Percentiles rank a stretch among this genome's conserved stretches.
Evolutionary conservation across 148 eudicot species (phyloP).

Genomic region (Euryodendron excelsum): DNA sequence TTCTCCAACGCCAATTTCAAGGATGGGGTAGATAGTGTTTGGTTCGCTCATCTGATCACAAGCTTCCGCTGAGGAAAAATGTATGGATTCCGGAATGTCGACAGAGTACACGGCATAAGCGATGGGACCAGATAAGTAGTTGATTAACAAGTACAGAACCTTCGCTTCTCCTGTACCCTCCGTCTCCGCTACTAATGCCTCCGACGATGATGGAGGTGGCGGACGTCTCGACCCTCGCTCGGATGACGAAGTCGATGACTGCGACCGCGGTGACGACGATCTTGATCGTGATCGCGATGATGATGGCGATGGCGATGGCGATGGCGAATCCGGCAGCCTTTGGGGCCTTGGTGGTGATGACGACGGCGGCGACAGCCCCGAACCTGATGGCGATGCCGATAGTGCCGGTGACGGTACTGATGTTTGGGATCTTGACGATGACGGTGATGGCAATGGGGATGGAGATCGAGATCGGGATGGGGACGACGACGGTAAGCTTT

Average conservation of each 20-base stretch:
- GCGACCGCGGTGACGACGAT: too few relatives aligned
- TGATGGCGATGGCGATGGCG: too few relatives aligned
- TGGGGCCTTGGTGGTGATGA: too few relatives aligned
- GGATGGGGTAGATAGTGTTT: not conserved
- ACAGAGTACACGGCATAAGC: not conserved
- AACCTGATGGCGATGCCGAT: too few relatives aligned
- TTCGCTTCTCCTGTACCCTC: not conserved
- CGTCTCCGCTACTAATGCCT: not conserved
- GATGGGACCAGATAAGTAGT: not conserved
- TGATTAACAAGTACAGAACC: not conserved
- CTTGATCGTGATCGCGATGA: too few relatives aligned
- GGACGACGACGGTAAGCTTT: not conserved
- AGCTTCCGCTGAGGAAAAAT: not conserved
- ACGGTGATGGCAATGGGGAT: not conserved
- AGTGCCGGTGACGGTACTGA: too few relatives aligned
- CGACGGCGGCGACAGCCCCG: too few relatives aligned
- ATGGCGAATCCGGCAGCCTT: too few relatives aligned
- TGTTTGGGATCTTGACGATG: not conserved
- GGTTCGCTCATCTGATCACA: not conserved
- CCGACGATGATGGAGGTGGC: too few relatives aligned
- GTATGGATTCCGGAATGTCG: not conserved
- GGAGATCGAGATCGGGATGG: not conserved
- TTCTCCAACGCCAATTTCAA: not conserved
- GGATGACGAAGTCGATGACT: too few relatives aligned
- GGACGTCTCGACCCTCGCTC: too few relatives aligned